Conservation (phyloP, 2,329 filamentous ascomycete genomes). For the Exophiala aquamarina region DNA sequence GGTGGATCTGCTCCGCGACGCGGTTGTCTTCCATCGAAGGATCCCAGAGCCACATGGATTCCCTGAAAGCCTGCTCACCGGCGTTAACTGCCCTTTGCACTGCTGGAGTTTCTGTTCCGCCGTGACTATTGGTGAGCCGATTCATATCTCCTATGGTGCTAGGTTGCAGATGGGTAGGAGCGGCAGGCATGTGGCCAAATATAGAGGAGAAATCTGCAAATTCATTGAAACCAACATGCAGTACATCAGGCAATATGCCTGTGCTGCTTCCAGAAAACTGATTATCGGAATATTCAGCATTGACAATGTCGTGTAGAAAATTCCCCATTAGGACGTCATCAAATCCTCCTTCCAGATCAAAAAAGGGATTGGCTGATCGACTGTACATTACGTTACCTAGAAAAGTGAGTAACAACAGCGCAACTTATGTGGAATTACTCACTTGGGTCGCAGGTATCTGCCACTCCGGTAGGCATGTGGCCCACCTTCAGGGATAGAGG, state of each 20-base stretch:
- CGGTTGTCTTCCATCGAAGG: conserved; percentile 2
- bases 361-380: not conserved
- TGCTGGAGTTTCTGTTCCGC: not conserved
- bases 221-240: not conserved
- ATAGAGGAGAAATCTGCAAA: not conserved
- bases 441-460: not conserved
- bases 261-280: too few relatives aligned
- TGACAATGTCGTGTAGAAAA: conserved; percentile 6
- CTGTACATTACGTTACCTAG: not conserved
- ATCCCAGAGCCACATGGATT: conserved; percentile 3
- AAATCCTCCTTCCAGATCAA: not conserved
- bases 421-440: not conserved
- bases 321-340: conserved; percentile 7
- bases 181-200: not conserved
- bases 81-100: not conserved
- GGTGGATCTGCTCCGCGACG: not conserved
- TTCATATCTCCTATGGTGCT: too few relatives aligned
- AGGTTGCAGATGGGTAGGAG: not conserved
- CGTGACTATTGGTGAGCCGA: not conserved
- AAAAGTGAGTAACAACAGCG: not conserved
- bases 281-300: not conserved
- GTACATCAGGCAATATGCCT: not conserved
- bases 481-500: not conserved
- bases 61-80: conserved; percentile 1
- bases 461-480: not conserved